phyloP scores from a whole-genome alignment of 192 early-diverging fungal species.

The Umbelopsis sp. region DNA sequence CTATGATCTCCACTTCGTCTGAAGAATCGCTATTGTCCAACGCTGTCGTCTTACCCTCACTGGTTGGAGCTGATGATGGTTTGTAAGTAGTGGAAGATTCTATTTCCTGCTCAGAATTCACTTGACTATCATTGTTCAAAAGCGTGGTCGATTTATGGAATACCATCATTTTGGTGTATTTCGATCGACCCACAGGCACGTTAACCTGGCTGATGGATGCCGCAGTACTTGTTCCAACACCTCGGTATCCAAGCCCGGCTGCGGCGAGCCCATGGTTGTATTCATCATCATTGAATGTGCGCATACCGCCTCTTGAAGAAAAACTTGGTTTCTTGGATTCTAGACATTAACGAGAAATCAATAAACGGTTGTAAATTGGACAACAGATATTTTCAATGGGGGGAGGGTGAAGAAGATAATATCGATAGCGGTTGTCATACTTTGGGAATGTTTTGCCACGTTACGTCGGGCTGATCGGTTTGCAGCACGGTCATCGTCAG shows the following conservation, averaged over 20 bases:
- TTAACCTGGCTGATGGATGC: neutral
- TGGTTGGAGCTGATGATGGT: neutral
- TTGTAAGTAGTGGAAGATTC: neutral
- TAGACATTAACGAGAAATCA: no score
- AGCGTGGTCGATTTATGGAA: conserved; percentile 2
- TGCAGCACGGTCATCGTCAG: neutral
- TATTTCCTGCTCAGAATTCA: neutral
- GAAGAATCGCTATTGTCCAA: neutral
- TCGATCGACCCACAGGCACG: neutral
- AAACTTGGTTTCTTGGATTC: no score
- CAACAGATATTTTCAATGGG: no score
- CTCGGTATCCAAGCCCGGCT: neutral
- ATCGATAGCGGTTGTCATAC: neutral
- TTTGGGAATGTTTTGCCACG: neutral
- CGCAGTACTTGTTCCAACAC: neutral
- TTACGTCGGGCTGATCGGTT: neutral
- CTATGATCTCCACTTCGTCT: neutral
- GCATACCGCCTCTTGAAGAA: no score
- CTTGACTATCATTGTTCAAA: neutral
- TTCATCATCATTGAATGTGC: neutral
- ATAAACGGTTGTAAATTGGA: no score
- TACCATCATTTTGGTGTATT: conserved; percentile 15
- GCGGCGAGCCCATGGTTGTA: neutral
- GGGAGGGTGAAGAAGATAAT: no score
- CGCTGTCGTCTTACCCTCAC: neutral